phyloP scores from a whole-genome alignment of 2,329 filamentous ascomycete genomes.

The Phoma sp. region DNA sequence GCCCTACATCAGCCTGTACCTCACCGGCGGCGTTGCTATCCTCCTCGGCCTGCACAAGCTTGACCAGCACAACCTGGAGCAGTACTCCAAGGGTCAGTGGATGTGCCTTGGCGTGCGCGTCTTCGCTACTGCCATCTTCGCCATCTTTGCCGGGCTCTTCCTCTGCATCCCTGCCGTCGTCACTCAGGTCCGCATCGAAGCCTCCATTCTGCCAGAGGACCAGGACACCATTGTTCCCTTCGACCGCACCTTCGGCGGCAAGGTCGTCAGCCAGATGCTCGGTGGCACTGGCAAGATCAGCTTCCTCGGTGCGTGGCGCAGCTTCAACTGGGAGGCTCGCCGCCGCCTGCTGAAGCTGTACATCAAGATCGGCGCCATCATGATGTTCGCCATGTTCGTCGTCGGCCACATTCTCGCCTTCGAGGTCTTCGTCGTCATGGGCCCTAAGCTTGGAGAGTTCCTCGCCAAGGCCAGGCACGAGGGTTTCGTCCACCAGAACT shows the following conservation, averaged over 20 bases:
- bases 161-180: constrained; percentile 81
- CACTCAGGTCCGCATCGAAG: constrained; percentile 82
- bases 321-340: constrained; percentile 76
- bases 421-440: constrained; percentile 61
- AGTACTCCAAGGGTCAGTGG: constrained; percentile 44
- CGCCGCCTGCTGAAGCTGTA: constrained; percentile 77
- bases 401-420: constrained; percentile 60
- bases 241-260: constrained; percentile 83
- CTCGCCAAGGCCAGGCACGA: constrained; percentile 29
- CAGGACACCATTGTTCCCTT: constrained; percentile 88
- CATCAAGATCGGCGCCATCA: constrained; percentile 71
- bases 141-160: constrained; percentile 64
- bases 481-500: constrained; percentile 15
- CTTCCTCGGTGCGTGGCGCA: constrained; percentile 79
- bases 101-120: constrained; percentile 52
- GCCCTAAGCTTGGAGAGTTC: constrained; percentile 36
- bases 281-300: constrained; percentile 75
- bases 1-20: constrained; percentile 61
- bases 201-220: constrained; percentile 81
- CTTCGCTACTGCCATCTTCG: constrained; percentile 47
- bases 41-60: constrained; percentile 48
- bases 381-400: constrained; percentile 56
- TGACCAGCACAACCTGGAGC: constrained; percentile 41
- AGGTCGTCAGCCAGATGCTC: constrained; percentile 76
- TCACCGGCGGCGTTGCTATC: constrained; percentile 56